Base-by-base conservation (phyloP, 2,329 filamentous ascomycete genomes). In the Stylonectria norvegica region DNA sequence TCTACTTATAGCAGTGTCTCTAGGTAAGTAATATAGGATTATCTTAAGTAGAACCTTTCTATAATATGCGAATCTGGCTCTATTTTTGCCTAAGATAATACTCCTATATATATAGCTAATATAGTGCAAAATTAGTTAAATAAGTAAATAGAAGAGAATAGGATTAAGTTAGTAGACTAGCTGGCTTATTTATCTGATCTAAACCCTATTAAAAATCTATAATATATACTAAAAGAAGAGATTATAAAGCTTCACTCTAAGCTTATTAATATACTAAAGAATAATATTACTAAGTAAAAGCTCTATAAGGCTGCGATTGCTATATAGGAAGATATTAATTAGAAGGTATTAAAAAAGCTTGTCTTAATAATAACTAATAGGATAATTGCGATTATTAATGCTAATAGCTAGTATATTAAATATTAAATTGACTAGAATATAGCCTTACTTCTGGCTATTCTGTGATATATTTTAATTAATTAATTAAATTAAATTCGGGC, bases 151-250 rank as follows among this genome's bases (percentile, higher is more conserved):
- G 4, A 16, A 9, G 28, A 39, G 31, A 34, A 47, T 35, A 15
- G 32, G 7, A 22, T 44, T 3, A 12, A 5, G 2, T 23, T 44
- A 10, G 22, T 40, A 1, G 27, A 42, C 15, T 48, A 17, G 45
- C 45, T 30, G 8, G 25, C 15, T 17, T 48, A 45, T 33, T 45
- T n/a, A 7, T 42, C 36, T 22, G 29, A 48, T 29, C 36, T 45
- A 30, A 40, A 48, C 29, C 38, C 20, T 11, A 48, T 48, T 6
- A 33, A 48, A 35, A 48, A 45, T 35, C 22, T 40, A 40, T 42
- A 19, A 42, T 45, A 45, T 32, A 10, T 48, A 11, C 11, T 45
- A 22, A 40, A 48, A 28, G 34, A 42, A 19, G 31, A 29, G 25
- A 42, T 48, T 27, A 29, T 28, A 23, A 25, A 48, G 20, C 22